These are phyloP conservation scores for Neurospora pannonica DNA, from an alignment of 495 filamentous ascomycete genomes.

Conservation along the genomic window DNA sequence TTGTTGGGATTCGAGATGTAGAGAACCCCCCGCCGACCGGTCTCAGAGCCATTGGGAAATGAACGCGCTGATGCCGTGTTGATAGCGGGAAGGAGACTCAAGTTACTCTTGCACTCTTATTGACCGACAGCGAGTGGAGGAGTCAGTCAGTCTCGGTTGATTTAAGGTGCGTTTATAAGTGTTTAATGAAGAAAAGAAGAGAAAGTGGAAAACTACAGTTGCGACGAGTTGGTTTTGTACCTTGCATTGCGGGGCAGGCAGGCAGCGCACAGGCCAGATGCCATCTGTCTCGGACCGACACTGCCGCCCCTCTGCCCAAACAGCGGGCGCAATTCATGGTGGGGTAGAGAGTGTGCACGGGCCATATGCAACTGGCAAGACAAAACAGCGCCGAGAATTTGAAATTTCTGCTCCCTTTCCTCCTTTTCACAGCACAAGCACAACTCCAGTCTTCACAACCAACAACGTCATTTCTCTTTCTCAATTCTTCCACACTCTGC, in stretches of 20 bases:
- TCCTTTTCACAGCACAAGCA: background rate
- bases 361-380: background rate
- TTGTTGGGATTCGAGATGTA: background rate
- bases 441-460: background rate
- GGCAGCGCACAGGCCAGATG: background rate
- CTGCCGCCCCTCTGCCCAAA: background rate
- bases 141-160: conserved; percentile 38
- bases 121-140: conserved; percentile 39
- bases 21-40: background rate
- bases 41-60: background rate
- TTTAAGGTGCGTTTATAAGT: conserved; percentile 42
- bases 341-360: background rate
- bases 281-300: conserved; percentile 3
- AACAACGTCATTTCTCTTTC: background rate
- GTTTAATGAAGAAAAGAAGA: conserved; percentile 22
- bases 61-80: background rate
- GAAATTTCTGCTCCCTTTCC: background rate
- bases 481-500: background rate
- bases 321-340: conserved; percentile 6
- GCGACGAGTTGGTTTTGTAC: background rate
- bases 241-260: background rate
- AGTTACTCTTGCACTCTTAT: conserved; percentile 38
- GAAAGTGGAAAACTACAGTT: conserved; percentile 1
- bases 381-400: background rate
- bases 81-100: conserved; percentile 1